Evolutionary conservation across 2,329 filamentous ascomycete genomes (phyloP).

Genomic region (Diaporthe australafricana): DNA sequence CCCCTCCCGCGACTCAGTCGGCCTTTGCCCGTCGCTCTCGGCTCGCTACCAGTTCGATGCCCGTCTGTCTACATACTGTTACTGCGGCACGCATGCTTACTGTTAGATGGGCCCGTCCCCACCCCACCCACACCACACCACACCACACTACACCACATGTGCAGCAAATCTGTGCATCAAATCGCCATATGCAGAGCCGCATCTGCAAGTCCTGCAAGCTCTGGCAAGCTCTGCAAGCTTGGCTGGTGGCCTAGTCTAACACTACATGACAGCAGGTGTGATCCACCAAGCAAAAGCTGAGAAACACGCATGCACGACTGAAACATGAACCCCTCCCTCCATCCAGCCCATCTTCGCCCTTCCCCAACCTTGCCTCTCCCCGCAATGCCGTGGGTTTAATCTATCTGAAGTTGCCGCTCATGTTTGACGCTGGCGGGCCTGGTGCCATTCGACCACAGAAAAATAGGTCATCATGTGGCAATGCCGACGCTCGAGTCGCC

Average conservation of each 20-base stretch:
- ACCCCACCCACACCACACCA: too few relatives aligned
- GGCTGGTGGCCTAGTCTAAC: too few relatives aligned
- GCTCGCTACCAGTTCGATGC: not conserved
- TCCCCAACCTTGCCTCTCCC: constrained; percentile 24
- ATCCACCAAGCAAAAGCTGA: not conserved
- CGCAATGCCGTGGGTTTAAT: constrained; percentile 8
- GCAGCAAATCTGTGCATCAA: not conserved
- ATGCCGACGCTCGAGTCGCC: constrained; percentile 11
- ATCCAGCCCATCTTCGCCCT: not conserved
- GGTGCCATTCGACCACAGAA: not conserved
- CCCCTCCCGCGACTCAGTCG: constrained; percentile 5
- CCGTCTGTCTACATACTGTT: not conserved
- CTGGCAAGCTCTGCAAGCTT: not conserved
- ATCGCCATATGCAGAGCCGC: constrained; percentile 2
- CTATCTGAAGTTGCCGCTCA: constrained; percentile 11
- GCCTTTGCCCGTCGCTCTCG: not conserved
- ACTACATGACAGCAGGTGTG: too few relatives aligned
- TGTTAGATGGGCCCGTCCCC: too few relatives aligned
- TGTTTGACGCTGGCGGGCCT: constrained; percentile 25
- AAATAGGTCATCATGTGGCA: not conserved
- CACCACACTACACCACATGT: not conserved
- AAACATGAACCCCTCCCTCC: constrained; percentile 5
- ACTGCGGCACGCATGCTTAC: too few relatives aligned
- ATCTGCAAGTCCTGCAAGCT: not conserved
- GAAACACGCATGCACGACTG: not conserved